phyloP scores from a whole-genome alignment of 129 eudicot genomes.

The Logfia minima region DNA sequence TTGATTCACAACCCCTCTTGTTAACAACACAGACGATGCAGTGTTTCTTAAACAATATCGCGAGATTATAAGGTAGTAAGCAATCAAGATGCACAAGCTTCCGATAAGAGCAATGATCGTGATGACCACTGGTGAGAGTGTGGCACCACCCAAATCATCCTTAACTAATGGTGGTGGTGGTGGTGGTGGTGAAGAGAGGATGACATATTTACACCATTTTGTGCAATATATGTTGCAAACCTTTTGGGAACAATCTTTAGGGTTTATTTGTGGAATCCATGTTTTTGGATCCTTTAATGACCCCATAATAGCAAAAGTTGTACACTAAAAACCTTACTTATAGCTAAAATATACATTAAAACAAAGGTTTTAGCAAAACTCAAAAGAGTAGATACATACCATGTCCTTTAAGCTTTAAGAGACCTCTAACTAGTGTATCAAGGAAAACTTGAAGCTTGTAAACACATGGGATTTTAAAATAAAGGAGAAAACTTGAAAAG shows the following conservation, averaged over 20 bases:
- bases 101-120: conserved; percentile 57
- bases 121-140: conserved; percentile 61
- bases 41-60: conserved; percentile 45
- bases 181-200: conserved; percentile 70
- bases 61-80: conserved; percentile 58
- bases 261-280: conserved; percentile 58
- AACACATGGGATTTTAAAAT: conserved; percentile 20
- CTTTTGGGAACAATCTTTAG: conserved; percentile 63
- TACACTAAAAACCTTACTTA: background rate
- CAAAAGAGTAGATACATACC: conserved; percentile 11
- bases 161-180: conserved; percentile 33
- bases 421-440: background rate
- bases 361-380: background rate
- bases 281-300: conserved; percentile 50
- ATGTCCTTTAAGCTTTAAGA: conserved; percentile 21
- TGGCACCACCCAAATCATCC: conserved; percentile 41
- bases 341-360: background rate
- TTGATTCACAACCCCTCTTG: conserved; percentile 21
- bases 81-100: conserved; percentile 55
- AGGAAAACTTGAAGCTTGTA: conserved; percentile 13
- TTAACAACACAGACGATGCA: conserved; percentile 22
- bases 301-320: conserved; percentile 35
- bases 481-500: conserved; percentile 20
- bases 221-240: conserved; percentile 65
- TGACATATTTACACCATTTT: conserved; percentile 61